Evolutionary conservation across 192 early-diverging fungal species (phyloP).

Genomic region (Rhizophagus prolifer): DNA sequence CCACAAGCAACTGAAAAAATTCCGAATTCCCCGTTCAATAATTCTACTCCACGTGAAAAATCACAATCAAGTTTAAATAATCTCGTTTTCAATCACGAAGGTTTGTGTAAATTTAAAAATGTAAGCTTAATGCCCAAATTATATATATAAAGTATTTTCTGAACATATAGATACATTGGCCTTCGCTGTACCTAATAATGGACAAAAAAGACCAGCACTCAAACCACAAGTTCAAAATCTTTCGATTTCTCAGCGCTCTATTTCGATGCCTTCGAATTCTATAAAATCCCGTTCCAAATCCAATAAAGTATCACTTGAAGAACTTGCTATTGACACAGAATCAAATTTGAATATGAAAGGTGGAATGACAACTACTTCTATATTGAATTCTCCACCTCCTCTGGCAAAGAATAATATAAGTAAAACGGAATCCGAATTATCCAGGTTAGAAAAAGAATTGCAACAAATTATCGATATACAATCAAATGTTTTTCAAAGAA

Average conservation of each 20-base stretch:
- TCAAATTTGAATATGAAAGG: background rate
- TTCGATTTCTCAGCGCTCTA: background rate
- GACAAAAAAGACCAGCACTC: background rate
- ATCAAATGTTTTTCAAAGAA: constrained; percentile 5
- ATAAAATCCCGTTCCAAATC: background rate
- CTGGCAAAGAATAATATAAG: background rate
- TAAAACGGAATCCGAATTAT: constrained; percentile 3
- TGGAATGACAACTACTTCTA: background rate
- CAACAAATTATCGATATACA: constrained; percentile 5
- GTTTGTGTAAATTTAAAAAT: background rate
- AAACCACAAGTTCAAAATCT: background rate
- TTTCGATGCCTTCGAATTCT: background rate
- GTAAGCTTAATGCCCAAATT: background rate
- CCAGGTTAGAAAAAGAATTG: constrained; percentile 1
- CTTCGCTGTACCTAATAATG: background rate
- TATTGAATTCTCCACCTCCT: constrained; percentile 9
- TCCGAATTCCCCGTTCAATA: background rate
- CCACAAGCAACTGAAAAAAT: background rate
- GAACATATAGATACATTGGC: background rate
- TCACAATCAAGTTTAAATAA: background rate
- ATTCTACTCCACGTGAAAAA: background rate
- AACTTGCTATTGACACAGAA: constrained; percentile 8
- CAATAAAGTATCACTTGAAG: constrained; percentile 22
- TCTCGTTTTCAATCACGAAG: constrained; percentile 1
- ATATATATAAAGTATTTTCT: background rate